Evolutionary conservation across 371 early-diverging fungal genomes (phyloP).

Genomic region (Haplosporangium sp.): DNA sequence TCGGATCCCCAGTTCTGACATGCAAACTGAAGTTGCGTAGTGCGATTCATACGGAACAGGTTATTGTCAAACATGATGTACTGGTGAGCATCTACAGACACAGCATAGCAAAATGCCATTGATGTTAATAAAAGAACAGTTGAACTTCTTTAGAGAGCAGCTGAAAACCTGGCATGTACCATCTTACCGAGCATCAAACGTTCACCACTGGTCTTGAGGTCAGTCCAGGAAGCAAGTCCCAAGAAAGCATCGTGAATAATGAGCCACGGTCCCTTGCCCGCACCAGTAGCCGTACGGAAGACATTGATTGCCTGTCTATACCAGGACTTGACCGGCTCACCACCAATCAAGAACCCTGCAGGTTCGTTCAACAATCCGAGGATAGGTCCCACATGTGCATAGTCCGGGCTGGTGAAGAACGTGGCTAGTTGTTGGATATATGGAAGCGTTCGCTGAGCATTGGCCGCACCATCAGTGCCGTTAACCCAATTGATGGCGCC

Average conservation of each 20-base stretch:
- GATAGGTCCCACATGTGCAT: constrained; percentile 61
- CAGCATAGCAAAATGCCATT: background rate
- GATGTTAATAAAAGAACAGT: background rate
- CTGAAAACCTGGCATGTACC: background rate
- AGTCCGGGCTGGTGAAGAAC: constrained; percentile 56
- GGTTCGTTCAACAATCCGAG: constrained; percentile 67
- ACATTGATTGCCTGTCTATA: constrained; percentile 33
- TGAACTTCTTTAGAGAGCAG: too few species aligned
- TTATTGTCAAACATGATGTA: constrained; percentile 64
- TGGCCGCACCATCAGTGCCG: constrained; percentile 19
- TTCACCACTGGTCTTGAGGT: constrained; percentile 24
- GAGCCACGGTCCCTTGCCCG: constrained; percentile 38
- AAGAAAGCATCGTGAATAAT: constrained; percentile 55
- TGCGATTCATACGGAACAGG: constrained; percentile 22
- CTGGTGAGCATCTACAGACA: constrained; percentile 59
- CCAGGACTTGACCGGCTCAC: constrained; percentile 37
- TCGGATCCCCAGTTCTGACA: constrained; percentile 39
- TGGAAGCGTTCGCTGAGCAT: constrained; percentile 38
- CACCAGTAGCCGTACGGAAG: constrained; percentile 23
- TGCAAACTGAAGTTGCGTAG: constrained; percentile 34
- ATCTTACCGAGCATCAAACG: constrained; percentile 37
- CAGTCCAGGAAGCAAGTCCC: constrained; percentile 41
- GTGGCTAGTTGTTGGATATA: constrained; percentile 18
- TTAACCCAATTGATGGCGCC: constrained; percentile 32
- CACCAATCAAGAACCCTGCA: constrained; percentile 20